Conservation (phyloP, 768 basidiomycete genomes). For the Tubosaeta sp. region DNA sequence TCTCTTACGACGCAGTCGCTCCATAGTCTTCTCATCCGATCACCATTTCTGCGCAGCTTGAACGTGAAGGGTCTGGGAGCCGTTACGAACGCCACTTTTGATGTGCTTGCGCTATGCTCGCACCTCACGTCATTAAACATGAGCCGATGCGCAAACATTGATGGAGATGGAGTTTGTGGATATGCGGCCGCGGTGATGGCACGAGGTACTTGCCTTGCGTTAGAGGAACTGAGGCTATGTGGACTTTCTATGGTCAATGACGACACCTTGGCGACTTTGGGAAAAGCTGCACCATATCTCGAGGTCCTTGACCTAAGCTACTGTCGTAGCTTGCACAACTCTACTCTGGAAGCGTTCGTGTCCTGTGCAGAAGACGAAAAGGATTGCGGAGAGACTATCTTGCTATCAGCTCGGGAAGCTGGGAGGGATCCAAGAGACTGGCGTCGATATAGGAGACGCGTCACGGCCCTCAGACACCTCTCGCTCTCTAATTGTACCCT, state of each 20-base stretch:
- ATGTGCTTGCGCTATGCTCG: conserved; percentile 57
- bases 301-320: conserved; percentile 82
- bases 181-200: conserved; percentile 42
- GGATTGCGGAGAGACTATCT: conserved; percentile 37
- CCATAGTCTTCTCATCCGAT: conserved; percentile 63
- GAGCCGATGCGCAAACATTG: conserved; percentile 65
- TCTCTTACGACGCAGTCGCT: conserved; percentile 62
- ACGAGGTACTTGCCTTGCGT: conserved; percentile 44
- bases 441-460: conserved; percentile 49
- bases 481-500: conserved; percentile 65
- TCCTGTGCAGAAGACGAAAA: conserved; percentile 37
- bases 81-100: conserved; percentile 73
- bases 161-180: conserved; percentile 55
- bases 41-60: conserved; percentile 53
- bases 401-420: conserved; percentile 58
- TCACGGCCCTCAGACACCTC: conserved; percentile 71
- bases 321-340: conserved; percentile 66
- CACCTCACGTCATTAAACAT: conserved; percentile 61
- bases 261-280: conserved; percentile 59
- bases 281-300: conserved; percentile 62
- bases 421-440: conserved; percentile 55
- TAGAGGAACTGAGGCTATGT: conserved; percentile 64
- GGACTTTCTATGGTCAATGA: conserved; percentile 63
- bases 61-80: conserved; percentile 63
- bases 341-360: conserved; percentile 70